phyloP scores from a whole-genome alignment of 331 rosid genomes.

The Malus hybrid region DNA sequence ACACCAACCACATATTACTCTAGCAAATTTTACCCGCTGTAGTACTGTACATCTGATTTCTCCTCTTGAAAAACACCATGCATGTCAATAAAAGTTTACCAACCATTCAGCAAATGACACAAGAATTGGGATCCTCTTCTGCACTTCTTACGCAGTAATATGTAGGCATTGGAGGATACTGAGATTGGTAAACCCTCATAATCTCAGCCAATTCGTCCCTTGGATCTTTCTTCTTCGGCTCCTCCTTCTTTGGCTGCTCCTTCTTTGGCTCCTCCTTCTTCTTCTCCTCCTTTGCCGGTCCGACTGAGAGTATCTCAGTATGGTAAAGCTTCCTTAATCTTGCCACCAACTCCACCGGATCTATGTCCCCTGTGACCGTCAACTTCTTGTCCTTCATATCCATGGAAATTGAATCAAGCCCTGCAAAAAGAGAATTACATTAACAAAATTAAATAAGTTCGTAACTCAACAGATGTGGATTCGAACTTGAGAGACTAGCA shows the following conservation, averaged over 20 bases:
- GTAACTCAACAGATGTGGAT: no score
- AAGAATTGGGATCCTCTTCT: constrained; percentile 70
- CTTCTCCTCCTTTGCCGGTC: constrained; percentile 58
- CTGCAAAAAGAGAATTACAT: constrained; percentile 21
- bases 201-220: constrained; percentile 5
- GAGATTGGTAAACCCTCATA: background rate
- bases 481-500: background rate
- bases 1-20: background rate
- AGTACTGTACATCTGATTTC: background rate
- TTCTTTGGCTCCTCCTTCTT: constrained; percentile 31
- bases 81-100: background rate
- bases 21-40: no score
- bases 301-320: constrained; percentile 51
- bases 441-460: background rate
- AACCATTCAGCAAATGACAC: constrained; percentile 52
- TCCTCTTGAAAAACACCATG: background rate
- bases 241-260: constrained; percentile 34
- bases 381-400: constrained; percentile 63
- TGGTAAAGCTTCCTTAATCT: constrained; percentile 51
- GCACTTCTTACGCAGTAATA: constrained; percentile 17
- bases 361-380: constrained; percentile 55
- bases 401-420: constrained; percentile 65
- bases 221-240: constrained; percentile 14
- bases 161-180: constrained; percentile 11
- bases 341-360: constrained; percentile 42